Evolutionary conservation across 805 yeast genomes (phyloP).

Genomic region (Grigorovia transvaalensis): DNA sequence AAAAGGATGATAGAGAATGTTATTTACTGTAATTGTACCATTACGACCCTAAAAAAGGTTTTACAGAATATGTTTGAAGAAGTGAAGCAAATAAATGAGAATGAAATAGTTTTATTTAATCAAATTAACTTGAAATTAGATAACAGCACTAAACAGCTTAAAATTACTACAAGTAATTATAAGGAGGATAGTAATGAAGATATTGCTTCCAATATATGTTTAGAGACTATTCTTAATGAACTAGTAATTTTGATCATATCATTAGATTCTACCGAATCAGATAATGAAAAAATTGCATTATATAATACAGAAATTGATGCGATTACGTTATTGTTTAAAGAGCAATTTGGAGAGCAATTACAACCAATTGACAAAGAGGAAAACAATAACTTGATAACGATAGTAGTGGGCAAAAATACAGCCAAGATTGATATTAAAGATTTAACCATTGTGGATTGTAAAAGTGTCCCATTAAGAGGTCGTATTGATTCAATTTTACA

Average conservation of each 20-base stretch:
- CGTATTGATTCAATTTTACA: slow-evolving; percentile 67
- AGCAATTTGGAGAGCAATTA: slow-evolving; percentile 66
- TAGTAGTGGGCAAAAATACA: slow-evolving; percentile 58
- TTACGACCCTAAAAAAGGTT: not conserved
- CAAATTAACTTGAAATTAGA: not conserved
- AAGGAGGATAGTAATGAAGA: not conserved
- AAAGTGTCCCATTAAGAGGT: slow-evolving; percentile 59
- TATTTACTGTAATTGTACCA: not conserved
- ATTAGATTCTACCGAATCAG: not conserved
- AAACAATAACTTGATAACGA: not conserved
- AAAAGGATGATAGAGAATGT: not conserved
- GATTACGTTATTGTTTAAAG: slow-evolving; percentile 39
- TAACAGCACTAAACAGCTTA: not conserved
- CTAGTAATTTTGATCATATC: not conserved
- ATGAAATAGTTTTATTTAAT: not conserved
- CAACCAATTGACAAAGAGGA: not conserved
- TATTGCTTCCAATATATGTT: not conserved
- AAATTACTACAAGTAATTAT: not conserved
- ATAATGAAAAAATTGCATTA: not conserved
- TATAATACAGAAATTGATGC: not conserved
- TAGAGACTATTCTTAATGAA: not conserved
- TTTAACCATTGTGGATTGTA: slow-evolving; percentile 52
- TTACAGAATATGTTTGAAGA: not conserved
- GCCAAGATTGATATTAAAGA: slow-evolving; percentile 55
- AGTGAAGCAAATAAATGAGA: not conserved